These are phyloP conservation scores for Fragaria vesca DNA, from an alignment of 306 rosid genomes.

Conservation along the genomic window DNA sequence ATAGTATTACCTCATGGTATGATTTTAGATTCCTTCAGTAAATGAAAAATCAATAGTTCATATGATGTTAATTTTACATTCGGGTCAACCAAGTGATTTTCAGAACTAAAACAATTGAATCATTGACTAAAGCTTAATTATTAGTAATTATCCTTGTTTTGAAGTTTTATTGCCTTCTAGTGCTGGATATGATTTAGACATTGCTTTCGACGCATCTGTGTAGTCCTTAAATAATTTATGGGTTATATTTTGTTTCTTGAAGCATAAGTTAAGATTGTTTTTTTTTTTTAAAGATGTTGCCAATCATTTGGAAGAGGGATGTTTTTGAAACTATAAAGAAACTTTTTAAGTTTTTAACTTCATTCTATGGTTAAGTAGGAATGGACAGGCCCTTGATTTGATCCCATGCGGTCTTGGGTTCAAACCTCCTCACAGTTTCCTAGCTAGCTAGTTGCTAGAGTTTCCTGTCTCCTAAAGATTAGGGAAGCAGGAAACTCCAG, in stretches of 20 bases:
- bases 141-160: neutral
- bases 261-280: neutral
- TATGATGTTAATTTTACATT: neutral
- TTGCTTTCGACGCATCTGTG: neutral
- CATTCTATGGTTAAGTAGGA: neutral
- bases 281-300: neutral
- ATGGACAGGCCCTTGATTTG: neutral
- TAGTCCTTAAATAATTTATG: neutral
- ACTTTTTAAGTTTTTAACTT: neutral
- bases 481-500: neutral
- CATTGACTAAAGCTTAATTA: neutral
- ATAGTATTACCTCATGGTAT: conserved; percentile 39
- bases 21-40: conserved; percentile 26
- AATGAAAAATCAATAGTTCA: neutral
- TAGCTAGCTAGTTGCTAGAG: neutral
- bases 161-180: neutral
- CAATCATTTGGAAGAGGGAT: neutral
- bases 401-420: neutral
- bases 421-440: neutral
- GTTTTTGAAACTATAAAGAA: neutral
- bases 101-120: neutral
- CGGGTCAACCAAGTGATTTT: neutral
- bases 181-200: neutral
- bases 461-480: neutral
- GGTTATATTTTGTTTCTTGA: neutral